Percentiles rank a stretch among this genome's conserved stretches.
Evolutionary conservation across 805 yeast genomes (phyloP).

Genomic region (Candida arabinofermentans): DNA sequence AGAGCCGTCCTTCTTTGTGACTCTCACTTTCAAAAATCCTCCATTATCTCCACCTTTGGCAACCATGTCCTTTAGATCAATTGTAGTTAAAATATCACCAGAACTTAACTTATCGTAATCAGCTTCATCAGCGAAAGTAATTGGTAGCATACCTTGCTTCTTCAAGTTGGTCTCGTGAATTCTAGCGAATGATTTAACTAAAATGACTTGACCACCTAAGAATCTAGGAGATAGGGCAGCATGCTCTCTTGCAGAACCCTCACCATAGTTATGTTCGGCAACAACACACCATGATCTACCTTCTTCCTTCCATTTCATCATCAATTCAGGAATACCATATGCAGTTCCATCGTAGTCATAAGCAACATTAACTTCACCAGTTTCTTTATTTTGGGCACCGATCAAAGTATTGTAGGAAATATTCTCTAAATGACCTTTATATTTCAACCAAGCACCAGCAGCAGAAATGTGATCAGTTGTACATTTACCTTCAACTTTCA

Average conservation of each 20-base stretch:
- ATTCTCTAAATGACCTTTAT: conserved; percentile 96
- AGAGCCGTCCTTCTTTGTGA: conserved; percentile 73
- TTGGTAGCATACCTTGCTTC: conserved; percentile 96
- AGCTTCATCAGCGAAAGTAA: conserved; percentile 83
- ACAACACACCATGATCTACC: conserved; percentile 87
- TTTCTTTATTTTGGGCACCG: conserved; percentile 95
- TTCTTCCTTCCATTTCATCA: conserved; percentile 92
- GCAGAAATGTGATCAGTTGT: conserved; percentile 98
- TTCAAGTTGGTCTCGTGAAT: conserved; percentile 97
- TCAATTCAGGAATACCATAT: conserved; percentile 87
- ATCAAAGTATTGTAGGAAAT: conserved; percentile 92
- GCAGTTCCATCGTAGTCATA: conserved; percentile 79
- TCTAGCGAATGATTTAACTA: conserved; percentile 95
- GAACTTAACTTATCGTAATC: conserved; percentile 81
- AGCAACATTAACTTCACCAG: conserved; percentile 91
- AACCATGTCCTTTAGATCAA: conserved; percentile 71
- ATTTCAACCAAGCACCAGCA: conserved; percentile 98
- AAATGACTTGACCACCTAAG: conserved; percentile 83
- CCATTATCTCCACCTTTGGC: conserved; percentile 85
- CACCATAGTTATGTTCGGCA: conserved; percentile 98
- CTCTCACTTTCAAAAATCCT: conserved; percentile 66
- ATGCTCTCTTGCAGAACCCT: conserved; percentile 98
- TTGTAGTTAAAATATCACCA: conserved; percentile 75
- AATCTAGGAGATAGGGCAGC: conserved; percentile 96
- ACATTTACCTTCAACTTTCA: conserved; percentile 97